phyloP scores from a whole-genome alignment of 106 monocot species.

The Alisma plantagoaquatica region DNA sequence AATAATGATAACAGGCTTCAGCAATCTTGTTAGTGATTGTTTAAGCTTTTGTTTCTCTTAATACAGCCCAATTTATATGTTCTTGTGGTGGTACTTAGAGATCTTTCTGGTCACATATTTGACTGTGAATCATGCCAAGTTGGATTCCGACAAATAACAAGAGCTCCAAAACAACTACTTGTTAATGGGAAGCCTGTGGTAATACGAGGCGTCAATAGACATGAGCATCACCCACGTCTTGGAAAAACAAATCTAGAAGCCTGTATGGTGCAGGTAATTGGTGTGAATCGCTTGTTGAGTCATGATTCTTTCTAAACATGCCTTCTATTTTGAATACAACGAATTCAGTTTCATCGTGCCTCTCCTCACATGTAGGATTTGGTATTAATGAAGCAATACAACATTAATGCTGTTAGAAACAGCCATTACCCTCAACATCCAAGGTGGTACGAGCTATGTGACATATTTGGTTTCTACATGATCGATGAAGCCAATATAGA shows the following conservation, averaged over 20 bases:
- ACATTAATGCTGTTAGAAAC: constrained; percentile 98
- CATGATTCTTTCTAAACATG: too few relatives aligned
- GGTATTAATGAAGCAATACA: constrained; percentile 93
- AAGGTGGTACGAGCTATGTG: constrained; percentile 95
- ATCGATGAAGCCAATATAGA: constrained; percentile 99
- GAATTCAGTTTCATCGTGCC: too few relatives aligned
- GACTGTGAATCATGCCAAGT: constrained; percentile 99
- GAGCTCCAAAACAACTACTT: constrained; percentile 76
- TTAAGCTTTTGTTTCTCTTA: too few relatives aligned
- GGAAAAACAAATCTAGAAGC: constrained; percentile 91
- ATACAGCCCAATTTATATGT: constrained; percentile 90
- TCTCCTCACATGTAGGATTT: constrained; percentile 87
- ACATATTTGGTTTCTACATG: constrained; percentile 92
- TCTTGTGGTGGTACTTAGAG: constrained; percentile 78
- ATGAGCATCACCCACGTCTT: constrained; percentile 91
- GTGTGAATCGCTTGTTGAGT: too few relatives aligned
- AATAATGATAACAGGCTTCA: too few relatives aligned
- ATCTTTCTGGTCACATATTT: constrained; percentile 54
- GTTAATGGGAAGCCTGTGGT: constrained; percentile 82
- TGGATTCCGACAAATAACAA: constrained; percentile 67
- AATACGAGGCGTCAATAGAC: constrained; percentile 90
- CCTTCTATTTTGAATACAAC: too few relatives aligned
- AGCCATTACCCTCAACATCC: constrained; percentile 99
- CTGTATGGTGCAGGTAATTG: constrained; percentile 94
- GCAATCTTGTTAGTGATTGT: too few relatives aligned